Conservation (phyloP, 768 basidiomycete genomes). For the Tulasnella sp. region DNA sequence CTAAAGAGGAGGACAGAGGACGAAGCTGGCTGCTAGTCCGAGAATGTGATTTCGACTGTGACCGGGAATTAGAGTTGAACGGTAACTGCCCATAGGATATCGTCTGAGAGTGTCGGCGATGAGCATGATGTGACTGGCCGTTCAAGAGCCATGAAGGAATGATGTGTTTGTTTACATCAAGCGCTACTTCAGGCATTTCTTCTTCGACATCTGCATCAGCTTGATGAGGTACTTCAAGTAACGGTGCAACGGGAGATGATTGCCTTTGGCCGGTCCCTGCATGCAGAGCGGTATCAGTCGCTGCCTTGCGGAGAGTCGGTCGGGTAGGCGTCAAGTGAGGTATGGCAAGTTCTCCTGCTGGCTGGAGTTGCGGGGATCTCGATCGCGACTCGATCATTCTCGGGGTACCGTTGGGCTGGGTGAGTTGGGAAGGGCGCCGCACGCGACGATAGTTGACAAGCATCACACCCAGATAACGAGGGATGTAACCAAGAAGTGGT, state of each 20-base stretch:
- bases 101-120: not conserved
- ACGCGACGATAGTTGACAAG: conserved; percentile 90
- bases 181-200: conserved; percentile 87
- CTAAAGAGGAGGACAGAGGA: not conserved
- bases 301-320: not conserved
- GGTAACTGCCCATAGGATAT: not conserved
- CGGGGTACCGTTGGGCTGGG: not conserved
- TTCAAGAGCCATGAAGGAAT: conserved; percentile 86
- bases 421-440: conserved; percentile 19
- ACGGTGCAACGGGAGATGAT: not conserved
- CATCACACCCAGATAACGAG: conserved; percentile 98
- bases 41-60: not conserved
- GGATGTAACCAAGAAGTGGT: conserved; percentile 84
- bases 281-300: not conserved
- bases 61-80: not conserved
- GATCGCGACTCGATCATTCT: not conserved
- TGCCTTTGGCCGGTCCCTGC: not conserved
- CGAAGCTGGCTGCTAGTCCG: not conserved
- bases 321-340: not conserved
- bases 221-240: no score
- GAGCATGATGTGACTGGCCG: conserved; percentile 18
- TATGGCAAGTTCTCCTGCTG: no score
- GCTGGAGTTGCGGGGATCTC: not conserved
- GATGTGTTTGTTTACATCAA: conserved; percentile 92
- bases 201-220: conserved; percentile 34